A percentile compares a stretch with the other conserved stretches of the same genome.
Evolutionary conservation across 164 flowering plant species (phyloP).

Genomic region (Euptelea pleiosperma): DNA sequence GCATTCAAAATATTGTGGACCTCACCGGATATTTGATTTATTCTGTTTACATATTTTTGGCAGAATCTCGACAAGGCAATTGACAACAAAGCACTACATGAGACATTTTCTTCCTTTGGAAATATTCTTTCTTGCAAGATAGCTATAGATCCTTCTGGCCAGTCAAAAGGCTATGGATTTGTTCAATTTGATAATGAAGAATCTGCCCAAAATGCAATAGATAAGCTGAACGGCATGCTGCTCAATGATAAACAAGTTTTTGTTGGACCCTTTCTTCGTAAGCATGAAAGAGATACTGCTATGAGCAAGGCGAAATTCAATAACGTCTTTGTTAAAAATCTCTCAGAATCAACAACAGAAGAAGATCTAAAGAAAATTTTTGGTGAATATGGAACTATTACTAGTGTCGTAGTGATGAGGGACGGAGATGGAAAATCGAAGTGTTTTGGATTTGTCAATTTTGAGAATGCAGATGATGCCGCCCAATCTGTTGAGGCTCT

Average conservation of each 20-base stretch:
- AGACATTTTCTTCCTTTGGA: constrained; percentile 73
- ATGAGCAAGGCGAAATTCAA: constrained; percentile 45
- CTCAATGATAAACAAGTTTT: constrained; percentile 70
- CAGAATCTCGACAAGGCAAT: constrained; percentile 77
- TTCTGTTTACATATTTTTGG: neutral
- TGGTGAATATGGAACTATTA: constrained; percentile 60
- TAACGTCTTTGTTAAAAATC: constrained; percentile 67
- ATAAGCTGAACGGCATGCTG: constrained; percentile 74
- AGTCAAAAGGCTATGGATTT: constrained; percentile 74
- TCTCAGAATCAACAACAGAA: constrained; percentile 55
- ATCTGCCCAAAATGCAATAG: constrained; percentile 67
- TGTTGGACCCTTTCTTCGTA: constrained; percentile 71
- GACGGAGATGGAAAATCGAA: constrained; percentile 75
- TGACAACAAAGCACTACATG: constrained; percentile 69
- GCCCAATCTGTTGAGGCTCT: constrained; percentile 67
- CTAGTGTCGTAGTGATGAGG: constrained; percentile 70
- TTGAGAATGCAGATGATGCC: constrained; percentile 70
- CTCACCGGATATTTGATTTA: no score
- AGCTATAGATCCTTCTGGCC: constrained; percentile 57
- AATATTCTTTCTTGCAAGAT: constrained; percentile 68
- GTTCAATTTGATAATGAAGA: constrained; percentile 66
- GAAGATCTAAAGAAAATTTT: constrained; percentile 54
- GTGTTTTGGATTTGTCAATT: constrained; percentile 76
- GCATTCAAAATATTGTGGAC: no score
- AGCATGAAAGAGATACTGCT: constrained; percentile 60